Percentiles rank a stretch among this genome's conserved stretches.
Evolutionary conservation across 129 eudicot genomes (phyloP).

Genomic region (Flaveria brownii): DNA sequence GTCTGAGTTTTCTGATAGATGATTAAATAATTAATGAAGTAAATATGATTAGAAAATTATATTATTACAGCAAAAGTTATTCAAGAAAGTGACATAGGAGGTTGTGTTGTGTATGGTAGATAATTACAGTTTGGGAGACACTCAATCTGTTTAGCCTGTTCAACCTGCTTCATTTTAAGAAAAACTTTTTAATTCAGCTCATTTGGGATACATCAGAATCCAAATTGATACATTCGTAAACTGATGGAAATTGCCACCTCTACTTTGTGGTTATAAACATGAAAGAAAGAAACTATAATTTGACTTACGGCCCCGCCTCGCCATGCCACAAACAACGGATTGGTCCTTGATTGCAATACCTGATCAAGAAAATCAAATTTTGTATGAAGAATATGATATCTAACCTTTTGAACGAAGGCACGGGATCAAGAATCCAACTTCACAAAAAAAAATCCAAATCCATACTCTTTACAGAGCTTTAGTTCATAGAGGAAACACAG

Average conservation of each 20-base stretch:
- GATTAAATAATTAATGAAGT: neutral
- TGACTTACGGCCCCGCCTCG: conserved; percentile 94
- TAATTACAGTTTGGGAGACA: neutral
- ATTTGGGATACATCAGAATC: neutral
- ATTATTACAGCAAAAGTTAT: too few relatives aligned
- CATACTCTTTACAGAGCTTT: neutral
- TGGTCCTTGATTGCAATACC: conserved; percentile 85
- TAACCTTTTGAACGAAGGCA: neutral
- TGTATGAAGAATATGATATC: neutral
- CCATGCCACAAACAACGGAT: conserved; percentile 77
- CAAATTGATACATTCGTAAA: neutral
- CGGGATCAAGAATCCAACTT: neutral
- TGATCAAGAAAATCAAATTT: conserved; percentile 17
- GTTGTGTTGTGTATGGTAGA: neutral
- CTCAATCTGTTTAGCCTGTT: neutral
- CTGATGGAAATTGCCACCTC: neutral
- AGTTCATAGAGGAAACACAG: neutral
- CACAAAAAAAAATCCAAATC: neutral
- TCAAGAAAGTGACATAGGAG: neutral
- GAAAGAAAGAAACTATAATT: conserved; percentile 7
- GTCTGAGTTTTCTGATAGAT: neutral
- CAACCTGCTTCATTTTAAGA: neutral
- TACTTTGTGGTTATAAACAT: neutral
- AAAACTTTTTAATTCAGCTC: neutral
- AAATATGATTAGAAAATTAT: neutral